Percentiles rank a stretch among this genome's conserved stretches.
These are phyloP conservation scores for Solanum aculeatissimum DNA, from an alignment of 305 asterid genomes.

Conservation along the genomic window DNA sequence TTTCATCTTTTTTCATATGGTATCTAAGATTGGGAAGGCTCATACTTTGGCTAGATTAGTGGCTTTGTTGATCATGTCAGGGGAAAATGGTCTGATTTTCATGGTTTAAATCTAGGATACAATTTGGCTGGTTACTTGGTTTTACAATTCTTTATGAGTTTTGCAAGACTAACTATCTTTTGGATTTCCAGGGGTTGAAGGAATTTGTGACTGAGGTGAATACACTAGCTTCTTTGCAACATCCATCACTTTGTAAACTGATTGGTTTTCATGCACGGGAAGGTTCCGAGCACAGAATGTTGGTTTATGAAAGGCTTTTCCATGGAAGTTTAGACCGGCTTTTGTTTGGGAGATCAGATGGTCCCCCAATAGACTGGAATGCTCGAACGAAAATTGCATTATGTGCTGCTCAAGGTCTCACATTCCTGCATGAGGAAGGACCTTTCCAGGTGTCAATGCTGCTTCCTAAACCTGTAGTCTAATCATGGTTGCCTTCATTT, in stretches of 20 bases:
- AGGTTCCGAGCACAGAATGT: constrained; percentile 78
- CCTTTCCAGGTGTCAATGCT: constrained; percentile 78
- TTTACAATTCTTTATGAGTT: background rate
- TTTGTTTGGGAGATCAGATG: constrained; percentile 84
- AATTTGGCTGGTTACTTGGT: background rate
- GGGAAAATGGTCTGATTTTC: background rate
- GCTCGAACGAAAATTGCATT: constrained; percentile 87
- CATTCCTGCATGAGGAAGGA: constrained; percentile 97
- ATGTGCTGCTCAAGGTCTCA: constrained; percentile 94
- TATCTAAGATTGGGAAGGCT: background rate
- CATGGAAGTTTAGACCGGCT: constrained; percentile 95
- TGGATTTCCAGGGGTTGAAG: constrained; percentile 61
- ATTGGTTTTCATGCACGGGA: constrained; percentile 97
- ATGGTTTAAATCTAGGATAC: background rate
- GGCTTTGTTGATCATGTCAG: background rate
- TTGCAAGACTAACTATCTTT: background rate
- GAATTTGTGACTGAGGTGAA: constrained; percentile 81
- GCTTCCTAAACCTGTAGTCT: background rate
- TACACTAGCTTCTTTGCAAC: constrained; percentile 85
- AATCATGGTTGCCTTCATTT: background rate
- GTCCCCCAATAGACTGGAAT: constrained; percentile 98
- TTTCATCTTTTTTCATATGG: background rate
- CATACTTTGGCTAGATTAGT: background rate
- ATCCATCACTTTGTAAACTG: constrained; percentile 72
- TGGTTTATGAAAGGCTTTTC: constrained; percentile 84